Percentiles rank a stretch among this genome's conserved stretches.
phyloP scores from a whole-genome alignment of 2,329 filamentous ascomycete species.

The Annulohypoxylon truncatum region DNA sequence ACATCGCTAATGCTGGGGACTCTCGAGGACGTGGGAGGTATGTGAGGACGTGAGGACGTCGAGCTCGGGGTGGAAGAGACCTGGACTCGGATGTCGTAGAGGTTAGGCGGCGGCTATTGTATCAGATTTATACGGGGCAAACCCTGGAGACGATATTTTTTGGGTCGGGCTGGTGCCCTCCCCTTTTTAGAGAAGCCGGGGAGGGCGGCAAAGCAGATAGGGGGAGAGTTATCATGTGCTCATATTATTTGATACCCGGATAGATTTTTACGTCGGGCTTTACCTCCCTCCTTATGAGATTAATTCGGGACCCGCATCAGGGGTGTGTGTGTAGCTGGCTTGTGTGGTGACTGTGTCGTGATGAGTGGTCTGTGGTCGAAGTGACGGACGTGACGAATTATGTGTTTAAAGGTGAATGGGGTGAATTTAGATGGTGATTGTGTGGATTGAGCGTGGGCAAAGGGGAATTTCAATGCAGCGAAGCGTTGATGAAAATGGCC shows the following conservation, averaged over 20 bases:
- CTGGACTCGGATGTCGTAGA: conserved; percentile 37
- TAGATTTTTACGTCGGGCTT: conserved; percentile 50
- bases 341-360: background rate
- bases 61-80: conserved; percentile 36
- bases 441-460: too few relatives aligned
- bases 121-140: conserved; percentile 31
- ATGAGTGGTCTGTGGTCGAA: background rate
- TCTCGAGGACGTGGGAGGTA: background rate
- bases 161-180: background rate
- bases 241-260: conserved; percentile 53
- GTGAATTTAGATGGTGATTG: background rate
- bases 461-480: too few relatives aligned
- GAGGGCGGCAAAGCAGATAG: background rate
- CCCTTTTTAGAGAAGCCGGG: background rate
- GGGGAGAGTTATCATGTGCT: conserved; percentile 33
- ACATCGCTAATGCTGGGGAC: conserved; percentile 3
- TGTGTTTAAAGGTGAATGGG: too few relatives aligned
- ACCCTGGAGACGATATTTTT: conserved; percentile 10
- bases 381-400: background rate
- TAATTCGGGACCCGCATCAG: conserved; percentile 23
- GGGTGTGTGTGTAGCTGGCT: background rate
- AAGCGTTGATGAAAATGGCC: too few relatives aligned
- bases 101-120: conserved; percentile 33
- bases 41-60: conserved; percentile 6
- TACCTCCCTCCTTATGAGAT: conserved; percentile 28